Conservation (phyloP, 768 basidiomycete species). For the Kwoniella bestiolae region DNA sequence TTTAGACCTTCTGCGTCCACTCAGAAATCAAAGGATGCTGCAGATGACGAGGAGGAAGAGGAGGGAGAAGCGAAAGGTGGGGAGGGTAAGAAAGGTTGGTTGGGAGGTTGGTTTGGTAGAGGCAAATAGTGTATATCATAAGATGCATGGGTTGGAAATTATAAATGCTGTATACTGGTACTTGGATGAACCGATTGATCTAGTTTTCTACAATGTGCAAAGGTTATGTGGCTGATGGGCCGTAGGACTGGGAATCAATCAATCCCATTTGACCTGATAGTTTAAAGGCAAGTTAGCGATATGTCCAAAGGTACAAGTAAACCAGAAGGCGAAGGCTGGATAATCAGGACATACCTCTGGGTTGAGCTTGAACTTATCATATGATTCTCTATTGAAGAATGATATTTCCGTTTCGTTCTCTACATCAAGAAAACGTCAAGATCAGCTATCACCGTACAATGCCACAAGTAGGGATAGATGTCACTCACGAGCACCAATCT, state of each 20-base stretch:
- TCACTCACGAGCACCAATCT: constrained; percentile 74
- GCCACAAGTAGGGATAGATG: background rate
- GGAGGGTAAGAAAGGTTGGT: constrained; percentile 61
- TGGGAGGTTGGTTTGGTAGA: constrained; percentile 53
- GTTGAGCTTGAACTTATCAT: constrained; percentile 78
- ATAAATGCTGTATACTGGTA: constrained; percentile 8
- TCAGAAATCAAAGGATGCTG: background rate
- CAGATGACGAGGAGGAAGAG: constrained; percentile 62
- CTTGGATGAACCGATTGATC: no score
- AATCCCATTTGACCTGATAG: constrained; percentile 26
- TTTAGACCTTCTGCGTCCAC: constrained; percentile 2
- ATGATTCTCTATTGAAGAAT: constrained; percentile 78
- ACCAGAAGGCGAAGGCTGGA: background rate
- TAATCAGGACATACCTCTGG: constrained; percentile 66
- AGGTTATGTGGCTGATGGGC: no score
- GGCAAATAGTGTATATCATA: constrained; percentile 14
- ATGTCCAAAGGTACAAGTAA: no score
- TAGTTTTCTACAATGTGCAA: no score
- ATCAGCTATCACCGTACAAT: background rate
- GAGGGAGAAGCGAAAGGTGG: constrained; percentile 56
- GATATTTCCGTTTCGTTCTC: constrained; percentile 97
- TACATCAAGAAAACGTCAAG: constrained; percentile 54
- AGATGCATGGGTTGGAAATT: constrained; percentile 12
- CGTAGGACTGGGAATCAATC: no score
- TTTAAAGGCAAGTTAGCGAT: no score